These are phyloP conservation scores for Angomonas deanei DNA, from an alignment of 208 protist genomes.

Conservation along the genomic window DNA sequence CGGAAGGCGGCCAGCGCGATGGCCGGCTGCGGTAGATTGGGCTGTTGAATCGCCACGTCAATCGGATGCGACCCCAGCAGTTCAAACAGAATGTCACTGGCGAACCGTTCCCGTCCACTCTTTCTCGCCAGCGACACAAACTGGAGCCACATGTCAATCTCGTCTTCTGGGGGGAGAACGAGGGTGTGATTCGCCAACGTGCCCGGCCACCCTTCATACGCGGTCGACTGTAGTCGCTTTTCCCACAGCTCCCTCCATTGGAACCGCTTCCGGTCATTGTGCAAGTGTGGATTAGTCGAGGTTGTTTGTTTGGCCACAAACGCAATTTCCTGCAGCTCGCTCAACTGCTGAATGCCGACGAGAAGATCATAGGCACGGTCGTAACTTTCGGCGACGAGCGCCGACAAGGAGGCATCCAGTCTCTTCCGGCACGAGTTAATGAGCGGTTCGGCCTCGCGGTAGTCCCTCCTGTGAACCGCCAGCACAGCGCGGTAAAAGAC, in stretches of 20 bases:
- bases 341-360: slow-evolving; percentile 97
- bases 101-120: slow-evolving; percentile 74
- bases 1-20: slow-evolving; percentile 80
- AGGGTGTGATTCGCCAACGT: slow-evolving; percentile 96
- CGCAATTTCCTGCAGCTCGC: slow-evolving; percentile 98
- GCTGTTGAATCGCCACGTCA: slow-evolving; percentile 19
- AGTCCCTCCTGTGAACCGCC: slow-evolving; percentile 63
- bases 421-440: slow-evolving; percentile 89
- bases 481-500: slow-evolving; percentile 92
- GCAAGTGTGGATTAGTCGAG: neutral
- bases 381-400: slow-evolving; percentile 97
- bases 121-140: slow-evolving; percentile 94
- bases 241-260: slow-evolving; percentile 89
- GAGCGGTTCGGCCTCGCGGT: slow-evolving; percentile 82
- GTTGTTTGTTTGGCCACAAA: slow-evolving; percentile 48
- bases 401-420: slow-evolving; percentile 93
- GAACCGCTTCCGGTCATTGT: slow-evolving; percentile 44
- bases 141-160: slow-evolving; percentile 96
- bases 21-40: slow-evolving; percentile 46
- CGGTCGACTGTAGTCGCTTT: slow-evolving; percentile 74
- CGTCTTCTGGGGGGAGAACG: slow-evolving; percentile 88
- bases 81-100: slow-evolving; percentile 87
- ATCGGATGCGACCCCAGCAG: slow-evolving; percentile 77
- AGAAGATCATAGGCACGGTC: slow-evolving; percentile 96
- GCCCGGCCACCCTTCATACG: slow-evolving; percentile 96